Conservation (phyloP, 371 early-diverging fungal genomes). For the Blakeslea trispora region DNA sequence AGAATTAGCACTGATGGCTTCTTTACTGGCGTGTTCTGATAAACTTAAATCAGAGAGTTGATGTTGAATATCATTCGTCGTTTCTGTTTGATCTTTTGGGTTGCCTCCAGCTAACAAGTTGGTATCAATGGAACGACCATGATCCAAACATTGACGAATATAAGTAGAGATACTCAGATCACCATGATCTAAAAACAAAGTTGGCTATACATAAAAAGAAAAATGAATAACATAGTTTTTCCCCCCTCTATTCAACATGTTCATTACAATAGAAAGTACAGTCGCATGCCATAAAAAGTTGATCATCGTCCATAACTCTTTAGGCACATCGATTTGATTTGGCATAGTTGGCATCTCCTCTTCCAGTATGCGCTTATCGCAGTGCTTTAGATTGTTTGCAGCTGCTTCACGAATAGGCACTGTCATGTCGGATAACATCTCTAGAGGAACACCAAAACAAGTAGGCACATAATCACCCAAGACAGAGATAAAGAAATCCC, state of each 20-base stretch:
- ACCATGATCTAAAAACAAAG: conserved; percentile 70
- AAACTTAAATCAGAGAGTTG: conserved; percentile 8
- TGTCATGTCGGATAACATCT: conserved; percentile 59
- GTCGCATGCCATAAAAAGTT: conserved; percentile 72
- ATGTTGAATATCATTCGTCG: neutral
- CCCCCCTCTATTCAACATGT: no score
- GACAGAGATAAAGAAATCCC: conserved; percentile 82
- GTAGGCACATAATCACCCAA: conserved; percentile 72
- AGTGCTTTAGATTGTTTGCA: conserved; percentile 3
- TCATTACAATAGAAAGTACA: conserved; percentile 40
- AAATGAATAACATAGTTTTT: neutral
- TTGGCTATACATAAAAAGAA: conserved; percentile 44
- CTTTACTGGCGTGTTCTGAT: conserved; percentile 19
- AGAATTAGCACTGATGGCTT: conserved; percentile 70
- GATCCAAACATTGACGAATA: conserved; percentile 83
- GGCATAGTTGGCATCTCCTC: conserved; percentile 4
- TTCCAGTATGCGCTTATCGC: neutral
- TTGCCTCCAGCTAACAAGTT: conserved; percentile 39
- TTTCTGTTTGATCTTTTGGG: neutral
- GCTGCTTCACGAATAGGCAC: conserved; percentile 51
- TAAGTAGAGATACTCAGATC: conserved; percentile 67
- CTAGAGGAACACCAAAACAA: conserved; percentile 74
- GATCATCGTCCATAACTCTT: conserved; percentile 77
- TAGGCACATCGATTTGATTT: conserved; percentile 71
- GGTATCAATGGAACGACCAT: conserved; percentile 72